Evolutionary conservation across 2,329 filamentous ascomycete genomes (phyloP).

Genomic region (Cladorrhinum sp.): DNA sequence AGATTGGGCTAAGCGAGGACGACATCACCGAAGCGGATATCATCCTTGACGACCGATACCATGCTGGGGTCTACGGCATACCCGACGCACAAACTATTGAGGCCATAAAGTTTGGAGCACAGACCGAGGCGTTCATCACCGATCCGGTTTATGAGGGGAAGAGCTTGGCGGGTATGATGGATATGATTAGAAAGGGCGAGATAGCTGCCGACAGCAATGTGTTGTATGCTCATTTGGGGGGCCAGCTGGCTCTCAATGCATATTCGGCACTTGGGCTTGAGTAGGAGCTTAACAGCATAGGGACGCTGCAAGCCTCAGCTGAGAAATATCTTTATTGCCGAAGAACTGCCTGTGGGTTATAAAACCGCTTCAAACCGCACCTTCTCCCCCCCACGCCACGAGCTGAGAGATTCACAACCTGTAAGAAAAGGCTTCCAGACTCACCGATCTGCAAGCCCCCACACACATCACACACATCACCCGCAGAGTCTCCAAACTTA

Average conservation of each 20-base stretch:
- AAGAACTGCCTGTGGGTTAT: too few species aligned
- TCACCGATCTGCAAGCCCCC: neutral
- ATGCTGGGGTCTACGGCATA: constrained; percentile 66
- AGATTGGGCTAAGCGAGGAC: constrained; percentile 57
- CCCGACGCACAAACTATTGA: constrained; percentile 63
- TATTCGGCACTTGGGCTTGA: constrained; percentile 44
- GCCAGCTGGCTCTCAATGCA: constrained; percentile 66
- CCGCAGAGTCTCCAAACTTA: neutral
- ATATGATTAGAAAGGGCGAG: constrained; percentile 61
- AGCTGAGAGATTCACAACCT: too few species aligned
- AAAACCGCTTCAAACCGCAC: too few species aligned
- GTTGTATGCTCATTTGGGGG: constrained; percentile 68
- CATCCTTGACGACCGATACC: constrained; percentile 61
- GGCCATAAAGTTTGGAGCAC: constrained; percentile 65
- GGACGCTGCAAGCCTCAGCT: neutral
- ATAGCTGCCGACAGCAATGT: constrained; percentile 60
- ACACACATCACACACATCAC: neutral
- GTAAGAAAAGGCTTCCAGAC: neutral
- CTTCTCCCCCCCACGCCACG: too few species aligned
- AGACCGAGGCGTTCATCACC: constrained; percentile 69
- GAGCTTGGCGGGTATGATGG: constrained; percentile 69
- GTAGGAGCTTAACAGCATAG: neutral
- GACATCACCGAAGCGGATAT: constrained; percentile 63
- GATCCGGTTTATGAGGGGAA: constrained; percentile 77
- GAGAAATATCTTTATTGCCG: too few species aligned